phyloP scores from a whole-genome alignment of 2,329 filamentous ascomycete species.

The Botrytis deweyae region DNA sequence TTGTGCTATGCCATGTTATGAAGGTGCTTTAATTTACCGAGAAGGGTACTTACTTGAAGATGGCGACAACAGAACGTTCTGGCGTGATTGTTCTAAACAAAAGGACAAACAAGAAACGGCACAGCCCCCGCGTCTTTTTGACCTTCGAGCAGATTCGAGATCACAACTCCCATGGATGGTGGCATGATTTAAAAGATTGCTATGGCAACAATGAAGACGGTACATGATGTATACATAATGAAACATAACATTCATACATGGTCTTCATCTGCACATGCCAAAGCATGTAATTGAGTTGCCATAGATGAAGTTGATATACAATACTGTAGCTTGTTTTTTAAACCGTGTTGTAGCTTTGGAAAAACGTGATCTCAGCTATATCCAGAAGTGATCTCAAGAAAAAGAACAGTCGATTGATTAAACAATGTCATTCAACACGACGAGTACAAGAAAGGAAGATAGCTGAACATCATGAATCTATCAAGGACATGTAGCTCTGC shows the following conservation, averaged over 20 bases:
- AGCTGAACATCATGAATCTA: not conserved
- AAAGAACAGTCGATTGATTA: not conserved
- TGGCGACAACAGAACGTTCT: not conserved
- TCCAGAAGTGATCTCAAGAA: not conserved
- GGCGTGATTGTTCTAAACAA: not conserved
- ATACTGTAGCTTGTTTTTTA: not conserved
- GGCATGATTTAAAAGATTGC: not conserved
- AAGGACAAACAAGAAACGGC: not conserved
- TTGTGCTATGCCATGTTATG: not conserved
- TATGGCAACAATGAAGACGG: not conserved
- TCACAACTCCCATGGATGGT: not conserved
- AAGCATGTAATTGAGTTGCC: not conserved
- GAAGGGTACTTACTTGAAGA: not conserved
- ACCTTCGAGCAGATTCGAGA: not conserved
- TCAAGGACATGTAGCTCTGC: not conserved
- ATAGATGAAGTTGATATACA: not conserved
- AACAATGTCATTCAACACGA: not conserved
- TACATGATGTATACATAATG: not conserved
- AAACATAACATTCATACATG: not conserved
- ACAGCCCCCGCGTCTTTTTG: not conserved
- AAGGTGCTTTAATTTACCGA: not conserved
- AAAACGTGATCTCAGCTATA: not conserved
- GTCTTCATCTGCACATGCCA: not conserved
- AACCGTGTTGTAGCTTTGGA: not conserved
- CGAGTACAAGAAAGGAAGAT: not conserved